Base-by-base conservation (phyloP, 2,329 filamentous ascomycete species). In the Monilinia fructicola region DNA sequence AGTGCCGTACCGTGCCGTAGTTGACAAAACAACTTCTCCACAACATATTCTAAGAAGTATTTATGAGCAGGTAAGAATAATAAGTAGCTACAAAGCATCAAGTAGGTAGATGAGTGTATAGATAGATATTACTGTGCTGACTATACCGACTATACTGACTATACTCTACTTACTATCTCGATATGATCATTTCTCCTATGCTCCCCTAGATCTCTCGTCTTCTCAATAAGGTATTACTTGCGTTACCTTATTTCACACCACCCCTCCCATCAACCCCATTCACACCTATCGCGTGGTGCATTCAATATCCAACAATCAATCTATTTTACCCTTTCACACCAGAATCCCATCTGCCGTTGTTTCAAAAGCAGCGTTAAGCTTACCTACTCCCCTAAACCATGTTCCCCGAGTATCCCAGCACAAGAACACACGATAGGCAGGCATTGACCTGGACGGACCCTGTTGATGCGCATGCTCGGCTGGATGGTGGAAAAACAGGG, bases 401-500 rank as follows among this genome's bases (percentile, higher is more conserved):
- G 54, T 65, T 65, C 63, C 63, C 63, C 63, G 63, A 65, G 31
- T 12, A 42, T 58, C 63, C 63, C 42, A 48, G 63, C 21, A 40
- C 12, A 16, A 14, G 12, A 16, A 60, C 42, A 65, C 42, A 48
- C 46, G 28, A 40, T 35, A 35, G 31, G 56, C 48, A 50, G 28
- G 52, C 53, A 35, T 48, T 18, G 40, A 40, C 26, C 53, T 53
- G 53, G 42, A 40, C 44, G 40, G 62, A 48, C 52, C 62, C 61
- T 60, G 56, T 28, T 14, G n/a, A 44, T 65, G 63, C 63, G 59
- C 63, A 59, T 65, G 63, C 40, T 54, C 63, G 54, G 63, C 54
- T 40, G 48, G 28, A 44, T 63, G 46, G 18, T 62, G 26, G 16
- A 31, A 63, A 58, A 50, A 42, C 50, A 56, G 50, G 62, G 62